These are phyloP conservation scores for Coemansia asiatica DNA, from an alignment of 192 early-diverging fungal species.

Conservation along the genomic window DNA sequence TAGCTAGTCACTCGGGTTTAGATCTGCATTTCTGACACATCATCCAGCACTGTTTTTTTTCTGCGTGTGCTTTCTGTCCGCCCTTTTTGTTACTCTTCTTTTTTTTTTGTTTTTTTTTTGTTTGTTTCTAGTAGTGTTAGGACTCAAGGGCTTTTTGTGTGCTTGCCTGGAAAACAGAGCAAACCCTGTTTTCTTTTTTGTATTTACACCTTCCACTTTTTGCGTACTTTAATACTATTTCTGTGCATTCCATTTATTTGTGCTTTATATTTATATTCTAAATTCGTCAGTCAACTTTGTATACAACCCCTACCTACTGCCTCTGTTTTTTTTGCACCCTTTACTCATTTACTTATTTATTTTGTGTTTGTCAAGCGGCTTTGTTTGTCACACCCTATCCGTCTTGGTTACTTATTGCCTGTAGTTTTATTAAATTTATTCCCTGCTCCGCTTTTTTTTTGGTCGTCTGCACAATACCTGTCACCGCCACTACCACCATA, in stretches of 20 bases:
- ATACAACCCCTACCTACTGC: neutral
- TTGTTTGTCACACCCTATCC: neutral
- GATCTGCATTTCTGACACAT: slow-evolving; percentile 2
- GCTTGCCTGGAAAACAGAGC: neutral
- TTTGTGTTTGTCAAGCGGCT: neutral
- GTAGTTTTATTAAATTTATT: slow-evolving; percentile 5
- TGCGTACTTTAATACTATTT: neutral
- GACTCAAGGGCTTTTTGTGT: neutral
- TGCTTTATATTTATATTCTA: neutral
- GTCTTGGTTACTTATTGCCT: neutral
- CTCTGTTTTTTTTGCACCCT: neutral
- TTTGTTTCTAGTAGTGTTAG: neutral
- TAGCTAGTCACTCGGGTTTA: neutral
- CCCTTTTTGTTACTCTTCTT: too few species aligned
- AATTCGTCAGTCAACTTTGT: neutral
- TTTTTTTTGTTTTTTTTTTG: neutral
- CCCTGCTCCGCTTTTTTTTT: slow-evolving; percentile 1
- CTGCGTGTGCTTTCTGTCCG: neutral
- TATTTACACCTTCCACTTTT: neutral
- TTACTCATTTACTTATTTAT: neutral
- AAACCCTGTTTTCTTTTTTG: neutral
- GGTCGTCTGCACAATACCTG: neutral
- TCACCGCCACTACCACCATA: neutral
- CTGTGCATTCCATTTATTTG: neutral
- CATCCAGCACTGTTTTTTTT: neutral